Conservation (phyloP, 208 protist species). For the Leishmania mexicana region DNA sequence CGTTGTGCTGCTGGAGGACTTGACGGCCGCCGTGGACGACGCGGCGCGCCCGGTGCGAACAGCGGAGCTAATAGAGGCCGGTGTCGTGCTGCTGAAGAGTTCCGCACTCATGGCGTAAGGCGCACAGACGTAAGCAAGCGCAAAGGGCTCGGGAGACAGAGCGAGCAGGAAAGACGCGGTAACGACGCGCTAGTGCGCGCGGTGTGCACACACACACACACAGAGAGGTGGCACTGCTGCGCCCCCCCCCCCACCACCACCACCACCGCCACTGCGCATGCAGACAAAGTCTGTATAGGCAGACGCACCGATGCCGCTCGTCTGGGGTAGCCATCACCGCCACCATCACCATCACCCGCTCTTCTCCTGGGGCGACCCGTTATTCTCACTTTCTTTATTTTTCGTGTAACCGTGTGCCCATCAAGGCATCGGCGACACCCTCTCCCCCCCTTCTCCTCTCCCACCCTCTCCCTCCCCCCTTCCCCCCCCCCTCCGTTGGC, state of each 20-base stretch:
- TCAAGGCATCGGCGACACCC: no score
- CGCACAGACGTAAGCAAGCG: background rate
- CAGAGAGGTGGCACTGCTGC: background rate
- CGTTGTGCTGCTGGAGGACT: constrained; percentile 64
- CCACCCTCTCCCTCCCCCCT: background rate
- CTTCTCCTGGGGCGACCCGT: background rate
- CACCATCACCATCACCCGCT: background rate
- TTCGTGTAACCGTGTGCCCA: background rate
- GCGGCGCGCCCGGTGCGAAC: constrained; percentile 4
- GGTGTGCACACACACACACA: background rate
- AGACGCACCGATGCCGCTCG: background rate
- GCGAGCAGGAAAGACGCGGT: background rate
- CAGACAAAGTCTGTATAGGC: no score
- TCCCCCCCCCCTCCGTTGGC: background rate
- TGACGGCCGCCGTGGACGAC: constrained; percentile 36
- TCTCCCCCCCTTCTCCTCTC: background rate
- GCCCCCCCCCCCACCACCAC: background rate
- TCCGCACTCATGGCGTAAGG: background rate
- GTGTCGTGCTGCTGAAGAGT: constrained; percentile 1
- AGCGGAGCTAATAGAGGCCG: constrained; percentile 9
- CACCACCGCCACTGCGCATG: no score
- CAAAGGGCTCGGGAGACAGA: background rate
- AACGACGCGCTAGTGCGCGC: background rate
- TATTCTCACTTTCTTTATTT: background rate
- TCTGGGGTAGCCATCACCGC: background rate